These are phyloP conservation scores for Medicago arabica DNA, from an alignment of 306 rosid genomes.

Conservation along the genomic window DNA sequence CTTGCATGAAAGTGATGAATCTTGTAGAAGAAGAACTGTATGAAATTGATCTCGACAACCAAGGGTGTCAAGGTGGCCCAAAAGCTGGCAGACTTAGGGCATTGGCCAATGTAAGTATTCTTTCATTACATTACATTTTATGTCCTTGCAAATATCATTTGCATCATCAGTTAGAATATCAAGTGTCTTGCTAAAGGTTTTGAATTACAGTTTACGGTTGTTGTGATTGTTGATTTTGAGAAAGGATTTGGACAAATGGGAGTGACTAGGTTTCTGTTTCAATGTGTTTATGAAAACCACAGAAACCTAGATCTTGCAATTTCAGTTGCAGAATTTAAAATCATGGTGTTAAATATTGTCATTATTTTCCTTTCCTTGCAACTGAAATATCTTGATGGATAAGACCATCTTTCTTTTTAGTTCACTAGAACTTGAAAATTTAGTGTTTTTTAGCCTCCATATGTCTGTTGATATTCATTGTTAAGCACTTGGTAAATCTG, in stretches of 20 bases:
- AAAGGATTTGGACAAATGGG: not conserved
- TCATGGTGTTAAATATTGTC: not conserved
- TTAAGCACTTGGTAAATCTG: conserved; percentile 9
- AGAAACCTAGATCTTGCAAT: not conserved
- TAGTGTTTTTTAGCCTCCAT: not conserved
- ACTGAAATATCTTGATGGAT: conserved; percentile 30
- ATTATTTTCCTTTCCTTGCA: conserved; percentile 17
- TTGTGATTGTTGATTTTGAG: not conserved
- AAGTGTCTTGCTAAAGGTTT: conserved; percentile 21
- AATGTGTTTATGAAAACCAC: not conserved
- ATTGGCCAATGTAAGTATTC: conserved; percentile 57
- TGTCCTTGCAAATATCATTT: conserved; percentile 33
- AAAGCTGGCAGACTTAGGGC: conserved; percentile 80
- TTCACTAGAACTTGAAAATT: not conserved
- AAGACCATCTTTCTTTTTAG: conserved; percentile 26
- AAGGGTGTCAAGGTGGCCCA: conserved; percentile 83
- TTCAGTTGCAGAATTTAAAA: conserved; percentile 5
- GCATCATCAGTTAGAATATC: conserved; percentile 13
- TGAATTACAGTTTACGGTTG: not conserved
- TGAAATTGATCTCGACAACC: conserved; percentile 81
- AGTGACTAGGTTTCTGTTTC: not conserved
- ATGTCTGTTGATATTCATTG: not conserved
- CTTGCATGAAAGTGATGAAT: conserved; percentile 60
- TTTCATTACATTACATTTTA: conserved; percentile 17
- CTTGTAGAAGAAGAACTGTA: conserved; percentile 75